Percentiles rank a stretch among this genome's conserved stretches.
Conservation (phyloP, 2,329 filamentous ascomycete species). For the Penicillium sp. region DNA sequence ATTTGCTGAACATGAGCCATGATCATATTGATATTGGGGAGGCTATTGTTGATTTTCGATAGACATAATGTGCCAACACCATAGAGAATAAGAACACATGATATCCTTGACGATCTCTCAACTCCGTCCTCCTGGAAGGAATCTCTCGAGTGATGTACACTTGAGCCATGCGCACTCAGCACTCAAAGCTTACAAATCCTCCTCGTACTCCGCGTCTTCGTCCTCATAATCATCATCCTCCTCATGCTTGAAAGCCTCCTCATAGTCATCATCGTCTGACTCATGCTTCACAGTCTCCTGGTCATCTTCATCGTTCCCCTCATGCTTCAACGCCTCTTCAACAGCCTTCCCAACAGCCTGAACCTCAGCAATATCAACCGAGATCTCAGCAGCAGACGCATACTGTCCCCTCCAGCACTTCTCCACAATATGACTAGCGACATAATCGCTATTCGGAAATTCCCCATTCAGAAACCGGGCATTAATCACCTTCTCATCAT, state of each 20-base stretch:
- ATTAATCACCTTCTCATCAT: conserved; percentile 3
- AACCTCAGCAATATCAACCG: conserved; percentile 1
- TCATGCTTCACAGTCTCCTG: no score
- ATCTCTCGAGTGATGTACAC: not conserved
- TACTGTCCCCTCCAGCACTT: conserved; percentile 19
- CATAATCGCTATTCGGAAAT: conserved; percentile 12
- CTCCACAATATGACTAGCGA: conserved; percentile 12
- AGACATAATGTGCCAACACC: not conserved
- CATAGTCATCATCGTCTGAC: not conserved
- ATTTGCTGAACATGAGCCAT: not conserved
- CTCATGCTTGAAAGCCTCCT: no score
- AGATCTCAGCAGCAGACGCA: conserved; percentile 9
- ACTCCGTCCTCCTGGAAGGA: not conserved
- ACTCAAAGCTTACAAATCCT: not conserved
- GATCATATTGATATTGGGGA: not conserved
- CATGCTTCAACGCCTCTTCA: not conserved
- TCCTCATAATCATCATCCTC: not conserved
- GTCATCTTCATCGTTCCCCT: no score
- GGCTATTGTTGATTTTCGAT: not conserved
- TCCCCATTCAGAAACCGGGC: conserved; percentile 2
- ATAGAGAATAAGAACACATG: conserved; percentile 7
- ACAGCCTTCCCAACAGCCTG: not conserved
- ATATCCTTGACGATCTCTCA: not conserved
- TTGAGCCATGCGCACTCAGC: not conserved
- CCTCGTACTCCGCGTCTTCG: not conserved